A percentile compares a stretch with the other conserved stretches of the same genome.
Evolutionary conservation across 139 green algal genomes (phyloP).

Genomic region (Spirogloea muscicola): DNA sequence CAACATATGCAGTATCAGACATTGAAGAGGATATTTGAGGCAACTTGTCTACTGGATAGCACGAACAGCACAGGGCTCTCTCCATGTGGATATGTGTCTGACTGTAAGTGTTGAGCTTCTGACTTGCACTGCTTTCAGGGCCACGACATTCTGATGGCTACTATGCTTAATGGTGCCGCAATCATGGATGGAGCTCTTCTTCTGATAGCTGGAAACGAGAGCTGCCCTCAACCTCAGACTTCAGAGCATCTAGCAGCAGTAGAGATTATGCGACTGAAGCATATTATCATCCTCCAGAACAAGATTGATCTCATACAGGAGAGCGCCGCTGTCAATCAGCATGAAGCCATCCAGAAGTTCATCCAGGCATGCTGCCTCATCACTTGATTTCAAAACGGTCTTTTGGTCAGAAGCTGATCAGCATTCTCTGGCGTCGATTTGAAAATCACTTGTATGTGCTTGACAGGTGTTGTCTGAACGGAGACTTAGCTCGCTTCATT

Average conservation of each 20-base stretch:
- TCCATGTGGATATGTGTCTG: too few relatives aligned
- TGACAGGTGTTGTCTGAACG: too few relatives aligned
- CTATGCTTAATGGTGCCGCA: constrained; percentile 98
- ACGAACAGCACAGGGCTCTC: too few relatives aligned
- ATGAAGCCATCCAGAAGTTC: constrained; percentile 91
- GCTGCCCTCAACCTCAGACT: constrained; percentile 96
- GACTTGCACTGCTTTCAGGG: constrained; percentile 44
- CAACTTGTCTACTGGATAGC: too few relatives aligned
- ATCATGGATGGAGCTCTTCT: constrained; percentile 99
- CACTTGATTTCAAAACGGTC: not conserved
- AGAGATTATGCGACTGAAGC: constrained; percentile 96
- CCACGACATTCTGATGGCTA: constrained; percentile 99
- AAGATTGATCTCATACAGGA: constrained; percentile 94
- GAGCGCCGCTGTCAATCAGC: constrained; percentile 81
- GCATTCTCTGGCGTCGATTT: too few relatives aligned
- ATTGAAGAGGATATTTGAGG: not conserved
- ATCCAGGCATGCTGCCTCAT: constrained; percentile 56
- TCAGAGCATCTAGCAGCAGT: constrained; percentile 94
- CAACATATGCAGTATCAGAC: not conserved
- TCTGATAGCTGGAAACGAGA: constrained; percentile 97
- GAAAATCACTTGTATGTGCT: too few relatives aligned
- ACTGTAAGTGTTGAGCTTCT: not conserved
- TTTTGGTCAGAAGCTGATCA: too few relatives aligned
- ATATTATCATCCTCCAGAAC: constrained; percentile 94
- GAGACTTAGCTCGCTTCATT: too few relatives aligned